Evolutionary conservation across 2,329 filamentous ascomycete species (phyloP).

Genomic region (Paraphaeosphaeria minitans): DNA sequence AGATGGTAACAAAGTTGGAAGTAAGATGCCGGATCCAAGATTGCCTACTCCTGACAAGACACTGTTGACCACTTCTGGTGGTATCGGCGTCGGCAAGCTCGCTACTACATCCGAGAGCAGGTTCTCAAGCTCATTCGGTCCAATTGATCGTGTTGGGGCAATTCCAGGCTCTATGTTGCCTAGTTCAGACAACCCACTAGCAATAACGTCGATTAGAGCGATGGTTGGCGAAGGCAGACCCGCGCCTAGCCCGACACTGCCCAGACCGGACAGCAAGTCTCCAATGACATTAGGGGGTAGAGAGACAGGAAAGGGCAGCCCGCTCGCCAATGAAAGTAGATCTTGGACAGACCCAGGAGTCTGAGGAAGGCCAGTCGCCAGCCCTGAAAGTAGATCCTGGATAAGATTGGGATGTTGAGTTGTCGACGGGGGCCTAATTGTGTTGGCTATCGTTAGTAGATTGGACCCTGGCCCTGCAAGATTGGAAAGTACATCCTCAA

Average conservation of each 20-base stretch:
- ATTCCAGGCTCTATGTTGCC: neutral
- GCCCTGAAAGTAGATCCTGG: neutral
- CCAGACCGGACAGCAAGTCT: neutral
- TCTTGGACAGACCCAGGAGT: neutral
- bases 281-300: neutral
- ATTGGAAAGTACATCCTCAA: neutral
- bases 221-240: neutral
- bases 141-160: neutral
- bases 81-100: neutral
- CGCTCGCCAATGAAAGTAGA: neutral
- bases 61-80: neutral
- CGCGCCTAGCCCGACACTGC: neutral
- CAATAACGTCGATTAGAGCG: neutral
- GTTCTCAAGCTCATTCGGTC: neutral
- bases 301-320: neutral
- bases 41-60: neutral
- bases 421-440: neutral
- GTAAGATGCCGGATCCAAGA: neutral
- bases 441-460: neutral
- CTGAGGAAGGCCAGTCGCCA: neutral
- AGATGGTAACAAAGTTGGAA: neutral
- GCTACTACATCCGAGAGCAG: neutral
- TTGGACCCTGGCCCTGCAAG: neutral
- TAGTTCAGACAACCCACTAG: neutral
- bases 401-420: neutral